Conservation (phyloP, 345 rosid species). For the Moringa oleifera region DNA sequence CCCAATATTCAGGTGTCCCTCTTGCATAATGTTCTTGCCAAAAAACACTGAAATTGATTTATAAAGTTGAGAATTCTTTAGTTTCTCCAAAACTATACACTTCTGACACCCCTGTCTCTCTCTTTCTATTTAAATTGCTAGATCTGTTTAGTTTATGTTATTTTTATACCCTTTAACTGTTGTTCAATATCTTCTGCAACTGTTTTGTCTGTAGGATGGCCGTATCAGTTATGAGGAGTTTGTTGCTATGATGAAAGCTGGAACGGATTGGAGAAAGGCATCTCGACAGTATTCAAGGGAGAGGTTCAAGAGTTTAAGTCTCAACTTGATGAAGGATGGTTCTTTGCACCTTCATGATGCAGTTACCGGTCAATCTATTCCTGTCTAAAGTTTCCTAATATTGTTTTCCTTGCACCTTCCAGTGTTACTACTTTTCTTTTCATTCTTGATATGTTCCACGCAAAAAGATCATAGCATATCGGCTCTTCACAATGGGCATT, state of each 20-base stretch:
- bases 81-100: background rate
- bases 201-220: slow-evolving; percentile 56
- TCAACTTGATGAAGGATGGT: slow-evolving; percentile 95
- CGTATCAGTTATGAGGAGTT: slow-evolving; percentile 89
- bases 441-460: slow-evolving; percentile 5
- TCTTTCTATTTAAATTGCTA: no score
- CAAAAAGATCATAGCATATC: slow-evolving; percentile 2
- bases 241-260: slow-evolving; percentile 96
- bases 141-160: background rate
- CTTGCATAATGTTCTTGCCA: background rate
- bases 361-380: slow-evolving; percentile 66
- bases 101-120: background rate
- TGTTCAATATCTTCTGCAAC: background rate
- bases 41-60: background rate
- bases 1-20: background rate
- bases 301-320: slow-evolving; percentile 92
- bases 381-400: slow-evolving; percentile 33
- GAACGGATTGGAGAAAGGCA: slow-evolving; percentile 99
- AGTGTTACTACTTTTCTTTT: slow-evolving; percentile 7
- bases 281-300: slow-evolving; percentile 96
- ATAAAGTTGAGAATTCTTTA: background rate
- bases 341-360: slow-evolving; percentile 89
- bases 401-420: slow-evolving; percentile 13
- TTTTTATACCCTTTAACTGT: no score
- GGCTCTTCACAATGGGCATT: slow-evolving; percentile 6